Base-by-base conservation (phyloP, 306 rosid genomes). In the Nissolia schottii region DNA sequence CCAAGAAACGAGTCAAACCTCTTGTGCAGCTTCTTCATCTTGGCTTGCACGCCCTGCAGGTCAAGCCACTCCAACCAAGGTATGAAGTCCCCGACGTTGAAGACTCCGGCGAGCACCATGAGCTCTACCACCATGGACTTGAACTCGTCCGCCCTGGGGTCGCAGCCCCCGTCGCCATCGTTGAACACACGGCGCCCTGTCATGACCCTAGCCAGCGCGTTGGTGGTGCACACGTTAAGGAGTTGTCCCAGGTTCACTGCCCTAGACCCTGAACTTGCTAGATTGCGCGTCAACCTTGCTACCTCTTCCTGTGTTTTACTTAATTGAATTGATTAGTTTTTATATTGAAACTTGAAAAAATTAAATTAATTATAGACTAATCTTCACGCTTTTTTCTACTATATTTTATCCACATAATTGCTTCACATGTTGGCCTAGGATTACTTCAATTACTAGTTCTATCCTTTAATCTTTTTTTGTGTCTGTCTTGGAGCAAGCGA, bases 271-370 rank as follows among this genome's bases (percentile, higher is more conserved):
- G 86, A 71, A 11, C 50, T 76, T 11, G 87, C 85, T 14, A 92
- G 64, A 1, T 85, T 86, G 19, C 55, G 67, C 7, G 63, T 68
- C 16, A 92, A 40, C 45, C 85, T 83, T 8, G 63, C 83, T 7
- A 85, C 86, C 73, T 93, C 98, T 48, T 90, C 98, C 98, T 90
- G 81, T 37, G 19, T 1, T n/a, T n/a, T n/a, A n/a, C n/a, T n/a
- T n/a, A n/a, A n/a, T n/a, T n/a, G n/a, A n/a, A n/a, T n/a, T n/a
- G n/a, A n/a, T n/a, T n/a, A n/a, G n/a, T n/a, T n/a, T n/a, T n/a
- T n/a, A n/a, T n/a, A n/a, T n/a, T n/a, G n/a, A n/a, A n/a, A n/a
- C n/a, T n/a, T n/a, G n/a, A n/a, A n/a, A n/a, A n/a, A n/a, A n/a
- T n/a, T n/a, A n/a, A n/a, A n/a, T n/a, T n/a, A n/a, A n/a, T n/a